Conservation (phyloP, 805 yeast species). For the Ogataea pignaliae region DNA sequence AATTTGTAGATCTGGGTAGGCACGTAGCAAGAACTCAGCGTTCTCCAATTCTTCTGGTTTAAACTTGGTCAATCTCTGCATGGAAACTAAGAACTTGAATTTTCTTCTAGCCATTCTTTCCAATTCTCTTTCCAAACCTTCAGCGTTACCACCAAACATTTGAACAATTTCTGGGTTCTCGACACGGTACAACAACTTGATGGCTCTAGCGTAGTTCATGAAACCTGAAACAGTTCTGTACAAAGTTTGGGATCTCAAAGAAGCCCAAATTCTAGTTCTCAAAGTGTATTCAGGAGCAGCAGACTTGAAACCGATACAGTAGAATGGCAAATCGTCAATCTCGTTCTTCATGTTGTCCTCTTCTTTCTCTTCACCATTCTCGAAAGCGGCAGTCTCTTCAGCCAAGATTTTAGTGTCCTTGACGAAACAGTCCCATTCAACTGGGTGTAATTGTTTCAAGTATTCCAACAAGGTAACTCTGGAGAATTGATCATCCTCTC, state of each 20-base stretch:
- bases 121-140: constrained; percentile 89
- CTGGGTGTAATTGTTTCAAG: constrained; percentile 90
- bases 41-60: constrained; percentile 71
- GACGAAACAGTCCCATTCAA: constrained; percentile 97
- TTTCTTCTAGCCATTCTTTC: constrained; percentile 86
- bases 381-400: constrained; percentile 85
- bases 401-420: constrained; percentile 94
- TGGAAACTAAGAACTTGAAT: constrained; percentile 74
- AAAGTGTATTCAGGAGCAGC: constrained; percentile 96
- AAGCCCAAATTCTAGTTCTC: constrained; percentile 98
- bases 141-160: constrained; percentile 98
- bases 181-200: constrained; percentile 86
- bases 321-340: constrained; percentile 89
- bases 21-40: constrained; percentile 75
- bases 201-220: constrained; percentile 97
- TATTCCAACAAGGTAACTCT: constrained; percentile 92
- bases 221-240: constrained; percentile 97
- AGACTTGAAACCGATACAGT: constrained; percentile 94
- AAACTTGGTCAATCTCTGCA: constrained; percentile 78
- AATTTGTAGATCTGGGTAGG: constrained; percentile 82
- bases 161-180: constrained; percentile 95
- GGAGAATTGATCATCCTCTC: constrained; percentile 95
- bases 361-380: constrained; percentile 58
- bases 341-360: constrained; percentile 68
- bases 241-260: constrained; percentile 92